Evolutionary conservation across 2,329 filamentous ascomycete species (phyloP).

Genomic region (Tolypocladium album): DNA sequence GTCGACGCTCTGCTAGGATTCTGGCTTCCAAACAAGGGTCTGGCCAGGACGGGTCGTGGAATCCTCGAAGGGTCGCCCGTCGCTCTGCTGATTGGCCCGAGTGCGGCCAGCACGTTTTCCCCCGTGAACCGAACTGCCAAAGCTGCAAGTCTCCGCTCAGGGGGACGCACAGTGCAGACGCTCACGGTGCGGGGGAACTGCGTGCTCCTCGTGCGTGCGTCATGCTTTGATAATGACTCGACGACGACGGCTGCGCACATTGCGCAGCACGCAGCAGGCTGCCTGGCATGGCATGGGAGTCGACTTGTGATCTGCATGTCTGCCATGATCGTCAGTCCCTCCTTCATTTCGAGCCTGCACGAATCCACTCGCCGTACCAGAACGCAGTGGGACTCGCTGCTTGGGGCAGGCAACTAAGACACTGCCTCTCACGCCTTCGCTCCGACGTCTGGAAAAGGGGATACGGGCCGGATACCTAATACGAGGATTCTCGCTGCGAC

Average conservation of each 20-base stretch:
- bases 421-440: background rate
- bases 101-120: background rate
- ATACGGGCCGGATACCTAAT: background rate
- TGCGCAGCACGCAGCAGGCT: background rate
- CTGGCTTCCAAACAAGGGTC: background rate
- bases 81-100: background rate
- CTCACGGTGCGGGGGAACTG: background rate
- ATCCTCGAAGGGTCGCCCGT: background rate
- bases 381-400: background rate
- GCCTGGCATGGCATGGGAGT: background rate
- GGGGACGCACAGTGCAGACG: background rate
- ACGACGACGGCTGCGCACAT: background rate
- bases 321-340: background rate
- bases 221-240: background rate
- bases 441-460: background rate
- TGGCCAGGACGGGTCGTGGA: background rate
- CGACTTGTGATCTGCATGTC: too few relatives aligned
- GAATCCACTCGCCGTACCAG: background rate
- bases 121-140: background rate
- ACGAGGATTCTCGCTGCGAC: background rate
- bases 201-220: background rate
- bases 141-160: background rate
- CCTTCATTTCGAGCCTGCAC: background rate
- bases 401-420: background rate
- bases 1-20: background rate